phyloP scores from a whole-genome alignment of 352 stramenopile species.

The Phytophthora colocasiae region DNA sequence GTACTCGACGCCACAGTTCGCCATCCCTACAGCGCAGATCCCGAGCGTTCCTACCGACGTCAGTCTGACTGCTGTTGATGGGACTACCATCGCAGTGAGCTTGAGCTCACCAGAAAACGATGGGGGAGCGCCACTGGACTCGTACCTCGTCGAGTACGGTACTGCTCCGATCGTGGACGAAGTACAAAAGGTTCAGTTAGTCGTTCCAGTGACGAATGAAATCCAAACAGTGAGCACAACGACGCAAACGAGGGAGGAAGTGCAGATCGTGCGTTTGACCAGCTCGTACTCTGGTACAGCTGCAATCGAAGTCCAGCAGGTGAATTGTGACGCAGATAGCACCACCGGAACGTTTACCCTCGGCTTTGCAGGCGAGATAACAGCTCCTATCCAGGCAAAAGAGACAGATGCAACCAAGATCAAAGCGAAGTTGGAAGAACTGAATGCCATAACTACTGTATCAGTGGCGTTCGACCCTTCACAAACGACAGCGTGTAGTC shows the following conservation, averaged over 20 bases:
- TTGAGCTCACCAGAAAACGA: conserved; percentile 85
- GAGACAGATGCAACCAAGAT: conserved; percentile 79
- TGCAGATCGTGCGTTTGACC: conserved; percentile 92
- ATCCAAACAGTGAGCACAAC: conserved; percentile 80
- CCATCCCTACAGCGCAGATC: conserved; percentile 87
- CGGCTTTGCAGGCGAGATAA: conserved; percentile 89
- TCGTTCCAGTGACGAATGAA: conserved; percentile 73
- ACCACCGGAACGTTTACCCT: conserved; percentile 86
- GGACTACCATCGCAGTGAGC: conserved; percentile 83
- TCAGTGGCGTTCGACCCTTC: conserved; percentile 71
- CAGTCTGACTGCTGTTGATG: conserved; percentile 84
- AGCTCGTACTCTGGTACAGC: conserved; percentile 69
- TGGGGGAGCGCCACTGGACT: conserved; percentile 86
- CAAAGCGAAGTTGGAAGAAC: conserved; percentile 89
- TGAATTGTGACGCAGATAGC: conserved; percentile 92
- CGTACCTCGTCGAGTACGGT: conserved; percentile 93
- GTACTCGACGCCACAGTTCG: conserved; percentile 85
- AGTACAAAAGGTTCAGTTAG: conserved; percentile 72
- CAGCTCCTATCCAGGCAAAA: conserved; percentile 82
- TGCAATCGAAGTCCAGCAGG: conserved; percentile 86
- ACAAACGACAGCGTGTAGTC: conserved; percentile 72
- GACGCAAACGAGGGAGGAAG: conserved; percentile 72
- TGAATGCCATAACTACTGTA: conserved; percentile 89
- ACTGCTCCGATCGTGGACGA: conserved; percentile 83
- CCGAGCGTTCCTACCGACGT: conserved; percentile 74